These are phyloP conservation scores for Cantharellus anzutake DNA, from an alignment of 768 basidiomycete genomes.

Conservation along the genomic window DNA sequence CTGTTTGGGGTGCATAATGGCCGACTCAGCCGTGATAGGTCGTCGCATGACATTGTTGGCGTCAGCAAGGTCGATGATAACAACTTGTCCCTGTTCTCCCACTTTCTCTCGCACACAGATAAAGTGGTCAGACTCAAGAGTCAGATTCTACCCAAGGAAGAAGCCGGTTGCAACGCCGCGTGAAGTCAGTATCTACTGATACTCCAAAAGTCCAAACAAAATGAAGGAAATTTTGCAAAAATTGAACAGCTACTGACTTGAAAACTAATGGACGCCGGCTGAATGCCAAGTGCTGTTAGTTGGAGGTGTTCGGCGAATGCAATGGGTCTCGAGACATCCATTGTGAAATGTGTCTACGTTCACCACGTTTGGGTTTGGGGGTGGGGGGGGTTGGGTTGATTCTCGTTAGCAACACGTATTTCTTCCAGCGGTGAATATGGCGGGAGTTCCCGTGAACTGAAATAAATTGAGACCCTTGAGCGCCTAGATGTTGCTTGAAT, in stretches of 20 bases:
- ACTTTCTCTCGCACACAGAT: constrained; percentile 96
- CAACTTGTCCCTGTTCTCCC: constrained; percentile 90
- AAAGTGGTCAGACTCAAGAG: constrained; percentile 93
- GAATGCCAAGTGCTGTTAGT: constrained; percentile 87
- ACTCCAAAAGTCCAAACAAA: not conserved
- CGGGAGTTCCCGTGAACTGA: too few species aligned
- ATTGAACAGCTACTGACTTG: constrained; percentile 31
- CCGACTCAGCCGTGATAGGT: constrained; percentile 95
- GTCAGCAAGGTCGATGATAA: constrained; percentile 94
- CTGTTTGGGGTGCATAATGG: constrained; percentile 93
- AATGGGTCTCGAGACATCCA: constrained; percentile 34
- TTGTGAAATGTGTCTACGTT: not conserved
- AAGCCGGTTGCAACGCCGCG: not conserved
- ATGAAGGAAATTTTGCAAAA: not conserved
- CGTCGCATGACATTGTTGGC: constrained; percentile 93
- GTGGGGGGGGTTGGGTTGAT: too few species aligned
- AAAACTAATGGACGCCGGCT: constrained; percentile 93
- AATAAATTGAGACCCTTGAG: too few species aligned
- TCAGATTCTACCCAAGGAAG: constrained; percentile 43
- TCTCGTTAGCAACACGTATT: too few species aligned
- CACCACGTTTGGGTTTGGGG: too few species aligned
- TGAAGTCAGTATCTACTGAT: not conserved
- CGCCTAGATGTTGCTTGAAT: too few species aligned
- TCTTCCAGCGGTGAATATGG: too few species aligned
- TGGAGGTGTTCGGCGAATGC: constrained; percentile 82